A percentile compares a stretch with the other conserved stretches of the same genome.
phyloP scores from a whole-genome alignment of 2,329 filamentous ascomycete genomes.

The Penicillium sp. region DNA sequence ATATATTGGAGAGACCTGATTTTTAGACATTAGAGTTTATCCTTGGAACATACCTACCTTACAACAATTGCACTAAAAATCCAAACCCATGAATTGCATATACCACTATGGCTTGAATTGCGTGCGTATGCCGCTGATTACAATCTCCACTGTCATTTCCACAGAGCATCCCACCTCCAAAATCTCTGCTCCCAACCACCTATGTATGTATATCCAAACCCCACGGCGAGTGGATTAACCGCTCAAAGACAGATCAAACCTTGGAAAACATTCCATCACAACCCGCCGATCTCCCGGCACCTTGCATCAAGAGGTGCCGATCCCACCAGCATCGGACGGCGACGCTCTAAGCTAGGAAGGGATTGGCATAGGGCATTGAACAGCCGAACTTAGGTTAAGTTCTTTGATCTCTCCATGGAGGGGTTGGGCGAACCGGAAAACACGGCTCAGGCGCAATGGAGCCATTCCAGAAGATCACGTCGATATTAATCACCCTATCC shows the following conservation, averaged over 20 bases:
- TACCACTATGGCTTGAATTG: not conserved
- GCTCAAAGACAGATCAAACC: constrained; percentile 1
- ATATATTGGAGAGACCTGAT: not conserved
- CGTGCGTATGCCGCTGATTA: not conserved
- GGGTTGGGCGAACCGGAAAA: not conserved
- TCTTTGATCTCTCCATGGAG: not conserved
- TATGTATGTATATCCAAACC: not conserved
- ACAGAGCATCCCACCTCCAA: not conserved
- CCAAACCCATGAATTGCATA: not conserved
- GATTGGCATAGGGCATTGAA: not conserved
- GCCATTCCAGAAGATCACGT: not conserved
- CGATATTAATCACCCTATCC: not conserved
- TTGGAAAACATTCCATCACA: not conserved
- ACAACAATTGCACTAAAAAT: not conserved
- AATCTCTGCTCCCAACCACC: not conserved
- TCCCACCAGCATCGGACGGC: constrained; percentile 8
- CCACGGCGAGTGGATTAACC: not conserved
- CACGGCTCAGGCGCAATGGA: not conserved
- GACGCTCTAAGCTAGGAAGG: not conserved
- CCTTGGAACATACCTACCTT: no score
- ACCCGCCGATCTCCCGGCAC: constrained; percentile 23
- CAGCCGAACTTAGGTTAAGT: not conserved
- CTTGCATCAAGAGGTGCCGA: constrained; percentile 21
- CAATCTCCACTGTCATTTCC: not conserved
- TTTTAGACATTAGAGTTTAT: not conserved